Evolutionary conservation across 169 alveolate species (phyloP).

Genomic region (Eimeria sp.): DNA sequence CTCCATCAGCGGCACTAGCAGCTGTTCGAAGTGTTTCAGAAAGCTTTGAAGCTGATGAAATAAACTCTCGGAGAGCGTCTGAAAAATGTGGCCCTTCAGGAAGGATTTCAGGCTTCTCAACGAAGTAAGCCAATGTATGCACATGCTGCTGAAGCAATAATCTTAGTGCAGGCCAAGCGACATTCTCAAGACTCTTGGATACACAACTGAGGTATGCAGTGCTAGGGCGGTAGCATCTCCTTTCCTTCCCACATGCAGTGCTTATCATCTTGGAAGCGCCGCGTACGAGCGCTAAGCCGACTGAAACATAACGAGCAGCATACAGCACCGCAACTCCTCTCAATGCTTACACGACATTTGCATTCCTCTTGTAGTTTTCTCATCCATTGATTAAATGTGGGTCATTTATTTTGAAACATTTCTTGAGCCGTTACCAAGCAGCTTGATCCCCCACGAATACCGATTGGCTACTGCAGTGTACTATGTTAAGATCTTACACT

Average conservation of each 20-base stretch:
- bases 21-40: slow-evolving; percentile 4
- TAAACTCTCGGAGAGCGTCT: slow-evolving; percentile 14
- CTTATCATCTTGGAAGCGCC: slow-evolving; percentile 46
- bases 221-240: slow-evolving; percentile 3
- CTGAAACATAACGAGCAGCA: slow-evolving; percentile 7
- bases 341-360: background rate
- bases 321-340: background rate
- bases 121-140: slow-evolving; percentile 25
- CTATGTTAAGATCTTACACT: slow-evolving; percentile 1
- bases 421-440: background rate
- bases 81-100: slow-evolving; percentile 35
- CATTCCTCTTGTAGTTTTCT: background rate
- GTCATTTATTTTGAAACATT: background rate
- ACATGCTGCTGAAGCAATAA: slow-evolving; percentile 46
- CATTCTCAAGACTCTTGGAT: slow-evolving; percentile 43
- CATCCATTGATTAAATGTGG: background rate
- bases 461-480: background rate
- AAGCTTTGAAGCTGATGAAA: slow-evolving; percentile 11
- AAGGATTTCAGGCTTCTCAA: slow-evolving; percentile 15
- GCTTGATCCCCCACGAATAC: background rate
- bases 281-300: slow-evolving; percentile 42
- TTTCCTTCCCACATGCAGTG: slow-evolving; percentile 52
- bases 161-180: slow-evolving; percentile 35
- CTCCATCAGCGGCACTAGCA: slow-evolving; percentile 11
- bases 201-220: slow-evolving; percentile 21